Percentiles rank a stretch among this genome's conserved stretches.
These are phyloP conservation scores for Asterella californica DNA, from an alignment of 225 moss, liverwort and hornwort genomes.

Conservation along the genomic window DNA sequence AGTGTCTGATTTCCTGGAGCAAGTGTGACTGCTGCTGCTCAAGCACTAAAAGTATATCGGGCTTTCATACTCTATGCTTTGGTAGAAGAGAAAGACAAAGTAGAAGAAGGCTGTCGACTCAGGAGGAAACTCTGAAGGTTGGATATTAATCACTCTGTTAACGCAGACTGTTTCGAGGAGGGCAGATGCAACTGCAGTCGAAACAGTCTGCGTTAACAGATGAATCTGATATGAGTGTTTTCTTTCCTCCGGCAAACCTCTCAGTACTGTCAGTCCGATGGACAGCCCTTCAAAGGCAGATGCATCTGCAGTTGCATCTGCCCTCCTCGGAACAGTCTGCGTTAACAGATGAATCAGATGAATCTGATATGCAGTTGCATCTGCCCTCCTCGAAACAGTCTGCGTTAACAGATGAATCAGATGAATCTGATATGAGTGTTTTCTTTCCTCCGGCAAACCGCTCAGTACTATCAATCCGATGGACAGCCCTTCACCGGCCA, in stretches of 20 bases:
- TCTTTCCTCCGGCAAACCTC: too few species aligned
- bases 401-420: background rate
- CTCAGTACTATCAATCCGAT: constrained; percentile 68
- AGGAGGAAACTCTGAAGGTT: background rate
- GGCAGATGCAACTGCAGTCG: background rate
- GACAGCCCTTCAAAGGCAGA: too few species aligned
- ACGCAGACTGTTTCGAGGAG: constrained; percentile 1
- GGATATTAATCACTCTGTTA: background rate
- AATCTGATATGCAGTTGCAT: too few species aligned
- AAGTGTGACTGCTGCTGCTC: background rate
- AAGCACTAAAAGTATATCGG: background rate
- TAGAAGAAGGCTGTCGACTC: background rate
- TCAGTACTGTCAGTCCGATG: too few species aligned
- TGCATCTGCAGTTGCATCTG: too few species aligned
- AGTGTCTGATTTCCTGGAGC: background rate
- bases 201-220: too few species aligned
- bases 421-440: too few species aligned
- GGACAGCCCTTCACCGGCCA: constrained; percentile 60
- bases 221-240: too few species aligned
- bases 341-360: too few species aligned
- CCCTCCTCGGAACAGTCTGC: constrained; percentile 5
- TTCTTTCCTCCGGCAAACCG: constrained; percentile 78
- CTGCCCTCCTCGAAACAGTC: background rate
- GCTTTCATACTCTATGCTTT: background rate
- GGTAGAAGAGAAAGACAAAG: background rate